phyloP scores from a whole-genome alignment of 345 rosid genomes.

The Camelina neglecta region DNA sequence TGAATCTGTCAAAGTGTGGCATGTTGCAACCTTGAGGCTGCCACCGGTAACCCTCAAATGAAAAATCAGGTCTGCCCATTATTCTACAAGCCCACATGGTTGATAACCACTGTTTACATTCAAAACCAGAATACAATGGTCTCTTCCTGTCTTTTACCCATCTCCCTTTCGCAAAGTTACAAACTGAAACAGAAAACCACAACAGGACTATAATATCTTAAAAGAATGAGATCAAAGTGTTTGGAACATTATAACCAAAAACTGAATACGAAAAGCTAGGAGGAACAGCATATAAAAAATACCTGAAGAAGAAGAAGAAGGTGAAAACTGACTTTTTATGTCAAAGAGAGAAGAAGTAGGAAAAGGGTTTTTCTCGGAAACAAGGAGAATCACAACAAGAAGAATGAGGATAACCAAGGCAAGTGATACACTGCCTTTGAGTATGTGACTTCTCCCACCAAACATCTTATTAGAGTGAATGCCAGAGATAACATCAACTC shows the following conservation, averaged over 20 bases:
- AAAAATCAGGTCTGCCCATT: slow-evolving; percentile 65
- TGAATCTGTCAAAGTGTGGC: slow-evolving; percentile 63
- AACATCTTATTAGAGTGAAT: slow-evolving; percentile 32
- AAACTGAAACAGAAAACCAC: slow-evolving; percentile 46
- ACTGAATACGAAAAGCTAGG: not conserved
- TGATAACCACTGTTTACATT: slow-evolving; percentile 75
- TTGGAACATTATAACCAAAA: not conserved
- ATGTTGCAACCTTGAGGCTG: slow-evolving; percentile 73
- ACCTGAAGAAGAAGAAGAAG: slow-evolving; percentile 48
- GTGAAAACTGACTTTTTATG: slow-evolving; percentile 39
- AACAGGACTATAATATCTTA: not conserved
- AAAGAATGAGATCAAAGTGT: slow-evolving; percentile 2
- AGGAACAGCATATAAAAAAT: not conserved
- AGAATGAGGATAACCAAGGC: slow-evolving; percentile 40
- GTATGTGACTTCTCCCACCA: slow-evolving; percentile 25
- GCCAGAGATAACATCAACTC: slow-evolving; percentile 33
- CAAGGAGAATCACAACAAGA: slow-evolving; percentile 13
- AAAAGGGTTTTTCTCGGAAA: slow-evolving; percentile 38
- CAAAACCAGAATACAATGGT: slow-evolving; percentile 70
- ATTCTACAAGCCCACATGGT: slow-evolving; percentile 77
- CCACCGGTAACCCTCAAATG: slow-evolving; percentile 79
- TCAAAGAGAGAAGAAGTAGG: slow-evolving; percentile 24
- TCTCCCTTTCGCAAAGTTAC: slow-evolving; percentile 72
- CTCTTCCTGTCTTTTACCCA: slow-evolving; percentile 60
- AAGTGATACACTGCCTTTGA: slow-evolving; percentile 46